A percentile compares a stretch with the other conserved stretches of the same genome.
Conservation (phyloP, 2,329 filamentous ascomycete genomes). For the Sclerotinia sclerotiorum region DNA sequence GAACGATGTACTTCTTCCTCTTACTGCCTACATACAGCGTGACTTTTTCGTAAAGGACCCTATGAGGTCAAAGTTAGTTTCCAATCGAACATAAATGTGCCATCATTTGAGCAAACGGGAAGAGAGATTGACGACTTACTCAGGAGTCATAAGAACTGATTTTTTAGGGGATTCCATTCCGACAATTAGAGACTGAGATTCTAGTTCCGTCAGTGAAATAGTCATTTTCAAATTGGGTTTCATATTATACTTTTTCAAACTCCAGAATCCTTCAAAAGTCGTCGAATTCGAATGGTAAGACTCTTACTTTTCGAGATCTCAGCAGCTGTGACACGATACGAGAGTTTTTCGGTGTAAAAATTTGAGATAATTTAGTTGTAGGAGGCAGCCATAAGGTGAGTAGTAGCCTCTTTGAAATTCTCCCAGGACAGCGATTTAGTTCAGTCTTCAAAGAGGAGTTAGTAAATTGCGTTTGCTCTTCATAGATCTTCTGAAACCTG, state of each 20-base stretch:
- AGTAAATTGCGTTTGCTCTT: not conserved
- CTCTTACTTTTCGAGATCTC: not conserved
- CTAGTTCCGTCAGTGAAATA: not conserved
- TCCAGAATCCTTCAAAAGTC: no score
- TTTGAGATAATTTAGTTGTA: not conserved
- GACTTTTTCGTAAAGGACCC: slow-evolving; percentile 12
- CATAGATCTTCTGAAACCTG: not conserved
- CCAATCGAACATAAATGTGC: no score
- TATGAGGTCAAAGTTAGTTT: not conserved
- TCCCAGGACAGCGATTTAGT: no score
- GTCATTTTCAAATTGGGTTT: not conserved
- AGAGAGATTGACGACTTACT: not conserved
- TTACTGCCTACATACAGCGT: slow-evolving; percentile 24
- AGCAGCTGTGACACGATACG: not conserved
- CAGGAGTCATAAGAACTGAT: not conserved
- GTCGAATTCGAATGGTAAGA: no score
- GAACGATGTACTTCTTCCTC: slow-evolving; percentile 25
- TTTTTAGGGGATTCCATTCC: not conserved
- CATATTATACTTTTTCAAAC: not conserved
- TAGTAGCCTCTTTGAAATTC: not conserved
- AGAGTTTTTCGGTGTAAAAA: not conserved
- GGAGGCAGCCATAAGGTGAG: not conserved
- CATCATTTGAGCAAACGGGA: not conserved
- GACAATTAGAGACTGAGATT: no score
- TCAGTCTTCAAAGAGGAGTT: no score